Conservation (phyloP, 805 yeast species). For the Candida quercuum region DNA sequence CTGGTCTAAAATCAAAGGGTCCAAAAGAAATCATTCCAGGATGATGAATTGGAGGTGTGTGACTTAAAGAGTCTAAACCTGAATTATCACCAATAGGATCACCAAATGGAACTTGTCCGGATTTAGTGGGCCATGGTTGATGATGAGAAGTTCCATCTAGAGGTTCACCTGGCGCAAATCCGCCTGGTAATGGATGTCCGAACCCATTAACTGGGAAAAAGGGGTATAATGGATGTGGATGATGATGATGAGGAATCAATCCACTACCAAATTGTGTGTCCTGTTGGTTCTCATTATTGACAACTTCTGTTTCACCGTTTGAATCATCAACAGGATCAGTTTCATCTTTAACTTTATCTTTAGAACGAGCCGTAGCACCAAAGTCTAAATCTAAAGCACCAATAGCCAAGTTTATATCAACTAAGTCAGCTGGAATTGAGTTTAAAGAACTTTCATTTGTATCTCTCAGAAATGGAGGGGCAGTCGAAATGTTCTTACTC, state of each 20-base stretch:
- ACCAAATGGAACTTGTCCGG: slow-evolving; percentile 17
- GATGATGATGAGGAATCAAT: slow-evolving; percentile 15
- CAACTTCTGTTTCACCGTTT: slow-evolving; percentile 29
- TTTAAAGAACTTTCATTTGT: slow-evolving; percentile 6
- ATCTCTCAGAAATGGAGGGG: slow-evolving; percentile 22
- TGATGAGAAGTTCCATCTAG: slow-evolving; percentile 10
- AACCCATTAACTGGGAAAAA: slow-evolving; percentile 24
- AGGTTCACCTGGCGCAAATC: slow-evolving; percentile 15
- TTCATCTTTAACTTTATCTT: slow-evolving; percentile 1
- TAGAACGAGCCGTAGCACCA: slow-evolving; percentile 7
- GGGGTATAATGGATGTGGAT: slow-evolving; percentile 20
- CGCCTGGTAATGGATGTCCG: slow-evolving; percentile 22
- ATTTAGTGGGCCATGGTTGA: slow-evolving; percentile 21
- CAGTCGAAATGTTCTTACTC: slow-evolving; percentile 16
- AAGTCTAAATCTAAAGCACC: slow-evolving; percentile 23
- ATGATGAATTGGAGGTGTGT: slow-evolving; percentile 20
- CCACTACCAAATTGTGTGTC: slow-evolving; percentile 4
- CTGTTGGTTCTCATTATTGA: slow-evolving; percentile 3
- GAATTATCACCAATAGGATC: slow-evolving; percentile 4
- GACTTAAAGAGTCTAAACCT: slow-evolving; percentile 13
- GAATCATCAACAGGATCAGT: slow-evolving; percentile 4
- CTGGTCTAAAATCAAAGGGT: slow-evolving; percentile 23
- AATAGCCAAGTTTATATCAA: slow-evolving; percentile 21
- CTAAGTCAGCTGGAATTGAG: slow-evolving; percentile 16
- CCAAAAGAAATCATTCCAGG: slow-evolving; percentile 23